A percentile compares a stretch with the other conserved stretches of the same genome.
Evolutionary conservation across 2,329 filamentous ascomycete species (phyloP).

Genomic region (Fonsecaea pedrosoi): DNA sequence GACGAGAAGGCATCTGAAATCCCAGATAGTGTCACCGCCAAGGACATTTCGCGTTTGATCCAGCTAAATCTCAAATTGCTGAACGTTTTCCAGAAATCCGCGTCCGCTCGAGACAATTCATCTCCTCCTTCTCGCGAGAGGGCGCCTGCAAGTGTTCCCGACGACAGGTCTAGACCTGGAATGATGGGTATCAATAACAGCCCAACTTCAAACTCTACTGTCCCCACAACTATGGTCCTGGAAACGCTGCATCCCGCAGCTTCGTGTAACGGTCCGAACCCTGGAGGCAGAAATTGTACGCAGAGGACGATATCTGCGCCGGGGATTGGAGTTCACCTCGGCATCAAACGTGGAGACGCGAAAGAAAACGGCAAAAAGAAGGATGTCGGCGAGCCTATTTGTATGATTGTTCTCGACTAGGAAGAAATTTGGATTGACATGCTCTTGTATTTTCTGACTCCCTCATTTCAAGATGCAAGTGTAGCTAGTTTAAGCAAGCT

Average conservation of each 20-base stretch:
- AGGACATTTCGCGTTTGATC: neutral
- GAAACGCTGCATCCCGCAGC: neutral
- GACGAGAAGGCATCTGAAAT: neutral
- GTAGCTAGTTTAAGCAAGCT: neutral
- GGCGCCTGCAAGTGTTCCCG: neutral
- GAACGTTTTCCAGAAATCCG: neutral
- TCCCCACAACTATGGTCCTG: neutral
- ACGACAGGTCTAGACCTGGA: neutral
- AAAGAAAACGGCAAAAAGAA: neutral
- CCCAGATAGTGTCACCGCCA: neutral
- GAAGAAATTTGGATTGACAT: neutral
- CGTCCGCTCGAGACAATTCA: neutral
- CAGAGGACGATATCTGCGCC: neutral
- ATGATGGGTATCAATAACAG: neutral
- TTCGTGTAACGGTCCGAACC: neutral
- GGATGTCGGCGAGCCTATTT: constrained; percentile 4
- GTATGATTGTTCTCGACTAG: neutral
- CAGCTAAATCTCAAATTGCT: neutral
- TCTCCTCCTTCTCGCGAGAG: neutral
- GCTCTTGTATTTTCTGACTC: neutral
- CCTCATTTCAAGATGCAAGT: neutral
- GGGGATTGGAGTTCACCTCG: neutral
- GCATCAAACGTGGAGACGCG: neutral
- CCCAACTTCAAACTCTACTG: neutral
- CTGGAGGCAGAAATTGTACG: neutral